A percentile compares a stretch with the other conserved stretches of the same genome.
Conservation (phyloP, 768 basidiomycete species). For the Hygrocybe coccinea region DNA sequence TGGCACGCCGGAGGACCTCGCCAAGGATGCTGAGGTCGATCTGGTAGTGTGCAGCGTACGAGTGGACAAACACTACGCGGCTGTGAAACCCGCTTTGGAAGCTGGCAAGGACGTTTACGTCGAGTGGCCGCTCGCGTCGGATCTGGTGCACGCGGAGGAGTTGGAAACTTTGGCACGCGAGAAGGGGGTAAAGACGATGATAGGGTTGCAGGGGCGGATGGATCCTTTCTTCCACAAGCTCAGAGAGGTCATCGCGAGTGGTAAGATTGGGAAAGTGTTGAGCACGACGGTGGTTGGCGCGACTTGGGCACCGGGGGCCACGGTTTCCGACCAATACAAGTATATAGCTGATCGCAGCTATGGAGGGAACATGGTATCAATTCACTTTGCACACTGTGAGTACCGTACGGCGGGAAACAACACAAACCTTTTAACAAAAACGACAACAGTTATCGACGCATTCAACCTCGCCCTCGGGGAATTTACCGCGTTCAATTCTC, state of each 20-base stretch:
- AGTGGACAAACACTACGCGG: conserved; percentile 26
- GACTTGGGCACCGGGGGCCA: conserved; percentile 12
- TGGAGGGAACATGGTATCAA: too few species aligned
- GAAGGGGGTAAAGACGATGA: conserved; percentile 28
- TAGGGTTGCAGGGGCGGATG: conserved; percentile 32
- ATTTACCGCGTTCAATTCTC: conserved; percentile 27
- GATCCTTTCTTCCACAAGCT: conserved; percentile 16
- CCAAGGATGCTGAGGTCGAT: conserved; percentile 35
- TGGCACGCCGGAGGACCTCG: conserved; percentile 13
- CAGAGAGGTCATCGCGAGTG: conserved; percentile 29
- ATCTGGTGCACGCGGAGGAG: conserved; percentile 29
- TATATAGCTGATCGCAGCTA: conserved; percentile 4
- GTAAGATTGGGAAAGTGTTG: conserved; percentile 28
- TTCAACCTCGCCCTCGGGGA: conserved; percentile 30
- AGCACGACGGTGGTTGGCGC: conserved; percentile 24
- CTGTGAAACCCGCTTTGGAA: conserved; percentile 30
- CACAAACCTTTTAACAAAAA: not conserved
- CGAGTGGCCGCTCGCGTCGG: conserved; percentile 38
- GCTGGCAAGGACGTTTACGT: conserved; percentile 37
- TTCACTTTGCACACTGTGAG: too few species aligned
- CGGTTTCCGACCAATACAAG: conserved; percentile 7
- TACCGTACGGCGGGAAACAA: not conserved
- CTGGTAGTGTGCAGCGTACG: conserved; percentile 35
- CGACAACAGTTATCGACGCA: not conserved
- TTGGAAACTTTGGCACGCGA: conserved; percentile 29